A percentile compares a stretch with the other conserved stretches of the same genome.
Conservation (phyloP, 441 rosid genomes). For the Brassica balearica region DNA sequence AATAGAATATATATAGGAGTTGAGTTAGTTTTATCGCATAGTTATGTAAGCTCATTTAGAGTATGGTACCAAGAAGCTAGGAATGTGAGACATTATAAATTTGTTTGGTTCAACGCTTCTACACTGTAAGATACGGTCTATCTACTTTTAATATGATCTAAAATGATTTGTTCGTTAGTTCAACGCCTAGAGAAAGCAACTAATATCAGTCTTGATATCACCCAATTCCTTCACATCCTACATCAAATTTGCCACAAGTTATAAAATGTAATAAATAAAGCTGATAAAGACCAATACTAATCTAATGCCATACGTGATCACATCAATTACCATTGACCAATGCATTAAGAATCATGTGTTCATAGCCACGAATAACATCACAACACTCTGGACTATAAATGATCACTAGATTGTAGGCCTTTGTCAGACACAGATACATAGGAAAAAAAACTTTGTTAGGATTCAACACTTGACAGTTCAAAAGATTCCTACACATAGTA, state of each 20-base stretch:
- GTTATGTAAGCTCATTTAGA: slow-evolving; percentile 24
- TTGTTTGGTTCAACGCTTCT: slow-evolving; percentile 37
- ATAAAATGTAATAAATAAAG: too few species aligned
- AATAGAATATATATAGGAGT: slow-evolving; percentile 45
- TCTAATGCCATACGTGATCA: not conserved
- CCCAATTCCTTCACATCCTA: too few species aligned
- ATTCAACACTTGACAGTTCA: slow-evolving; percentile 30
- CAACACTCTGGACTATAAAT: not conserved
- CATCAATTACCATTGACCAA: not conserved
- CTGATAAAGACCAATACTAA: too few species aligned
- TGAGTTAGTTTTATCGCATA: slow-evolving; percentile 26
- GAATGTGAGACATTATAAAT: slow-evolving; percentile 34
- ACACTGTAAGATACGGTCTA: slow-evolving; percentile 4
- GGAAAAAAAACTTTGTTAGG: not conserved
- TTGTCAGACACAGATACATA: slow-evolving; percentile 10
- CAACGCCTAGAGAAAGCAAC: slow-evolving; percentile 54
- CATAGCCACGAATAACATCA: not conserved
- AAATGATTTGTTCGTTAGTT: not conserved
- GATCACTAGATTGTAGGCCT: not conserved
- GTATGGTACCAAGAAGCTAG: slow-evolving; percentile 30
- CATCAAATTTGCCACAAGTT: too few species aligned
- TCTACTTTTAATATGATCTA: slow-evolving; percentile 32
- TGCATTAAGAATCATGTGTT: not conserved
- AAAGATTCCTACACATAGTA: slow-evolving; percentile 23
- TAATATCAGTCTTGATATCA: too few species aligned